Base-by-base conservation (phyloP, 768 basidiomycete genomes). In the Paxillus involutus region DNA sequence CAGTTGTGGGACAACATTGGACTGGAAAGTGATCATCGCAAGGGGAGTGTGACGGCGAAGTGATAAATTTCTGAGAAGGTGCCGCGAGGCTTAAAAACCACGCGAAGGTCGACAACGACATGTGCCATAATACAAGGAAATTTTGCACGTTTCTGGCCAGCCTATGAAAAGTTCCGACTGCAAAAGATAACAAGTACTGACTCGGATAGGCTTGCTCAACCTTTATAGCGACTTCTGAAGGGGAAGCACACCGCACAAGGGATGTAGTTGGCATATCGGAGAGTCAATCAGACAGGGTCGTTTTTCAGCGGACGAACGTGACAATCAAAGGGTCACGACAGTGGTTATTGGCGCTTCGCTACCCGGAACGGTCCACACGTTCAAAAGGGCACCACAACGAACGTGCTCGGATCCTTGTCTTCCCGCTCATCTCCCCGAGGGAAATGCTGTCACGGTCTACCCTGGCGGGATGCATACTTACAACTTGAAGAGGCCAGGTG, bases 101-200 rank as follows among this genome's bases (percentile, higher is more conserved):
- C 52, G 33, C 51, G 51, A 53, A 55, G 62, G 64, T 36, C 56
- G 60, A 62, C 47, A 8, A 52, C 48, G 51, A 42, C 46, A 35
- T 47, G 26, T 33, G 59, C 49, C 52, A 54, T 51, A 44, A 60
- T 42, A 9, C 53, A 53, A 59, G 40, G 21, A 35, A 57, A 59
- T 45, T 55, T 49, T 26, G 60, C 63, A 67, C 64, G 64, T 65
- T 65, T 59, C 62, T 55, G 36, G 21, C 21, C 21, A 21, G 19
- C 58, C 52, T 66, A 61, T 52, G 64, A 64, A 63, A 39, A 53
- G 49, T 53, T 53, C 56, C 59, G 55, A 61, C 57, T 54, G 47
- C 30, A 12, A 43, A 32, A 51, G 61, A 65, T 64, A 66, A 58
- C 48, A 26, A 26, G 26, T 4, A 26, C 26, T 5, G 26, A 35